Evolutionary conservation across 768 basidiomycete species (phyloP).

Genomic region (Asterophora parasitica): DNA sequence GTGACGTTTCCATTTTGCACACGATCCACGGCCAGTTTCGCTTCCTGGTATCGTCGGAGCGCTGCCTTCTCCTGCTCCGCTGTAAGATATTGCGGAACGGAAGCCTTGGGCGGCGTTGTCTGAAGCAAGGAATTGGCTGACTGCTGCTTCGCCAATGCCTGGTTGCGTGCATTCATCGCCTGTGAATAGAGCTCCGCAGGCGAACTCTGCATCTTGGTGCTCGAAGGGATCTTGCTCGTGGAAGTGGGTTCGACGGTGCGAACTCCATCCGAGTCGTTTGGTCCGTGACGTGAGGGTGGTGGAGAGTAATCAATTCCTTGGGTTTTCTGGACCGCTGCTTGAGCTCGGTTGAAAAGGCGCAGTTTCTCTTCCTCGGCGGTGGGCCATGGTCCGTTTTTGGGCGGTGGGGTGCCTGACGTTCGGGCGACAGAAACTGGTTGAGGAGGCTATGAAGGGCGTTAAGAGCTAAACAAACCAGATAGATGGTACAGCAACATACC

Average conservation of each 20-base stretch:
- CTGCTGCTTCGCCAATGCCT: constrained; percentile 16
- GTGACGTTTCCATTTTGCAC: constrained; percentile 37
- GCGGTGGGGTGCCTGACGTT: constrained; percentile 11
- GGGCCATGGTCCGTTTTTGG: constrained; percentile 40
- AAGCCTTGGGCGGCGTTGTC: constrained; percentile 13
- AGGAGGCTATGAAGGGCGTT: constrained; percentile 19
- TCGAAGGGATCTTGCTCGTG: constrained; percentile 10
- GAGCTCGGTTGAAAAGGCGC: constrained; percentile 63
- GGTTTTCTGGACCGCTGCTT: constrained; percentile 55
- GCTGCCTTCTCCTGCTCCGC: constrained; percentile 77
- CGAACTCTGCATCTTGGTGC: constrained; percentile 3
- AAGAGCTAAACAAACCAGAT: not conserved
- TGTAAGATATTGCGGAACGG: constrained; percentile 46
- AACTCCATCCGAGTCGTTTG: constrained; percentile 19
- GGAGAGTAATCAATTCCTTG: constrained; percentile 38
- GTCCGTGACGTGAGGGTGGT: constrained; percentile 20
- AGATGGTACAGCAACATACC: constrained; percentile 17
- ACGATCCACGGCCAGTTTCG: constrained; percentile 64
- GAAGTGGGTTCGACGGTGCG: constrained; percentile 13
- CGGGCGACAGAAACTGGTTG: constrained; percentile 18
- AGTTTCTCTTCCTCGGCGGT: constrained; percentile 77
- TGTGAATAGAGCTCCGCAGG: constrained; percentile 20
- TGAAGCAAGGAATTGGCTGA: constrained; percentile 4
- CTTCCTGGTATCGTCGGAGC: constrained; percentile 61
- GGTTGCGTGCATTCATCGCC: constrained; percentile 27